Percentiles rank a stretch among this genome's conserved stretches.
Conservation (phyloP, 1,139 yeast genomes). For the Saccharomyces hybrid region DNA sequence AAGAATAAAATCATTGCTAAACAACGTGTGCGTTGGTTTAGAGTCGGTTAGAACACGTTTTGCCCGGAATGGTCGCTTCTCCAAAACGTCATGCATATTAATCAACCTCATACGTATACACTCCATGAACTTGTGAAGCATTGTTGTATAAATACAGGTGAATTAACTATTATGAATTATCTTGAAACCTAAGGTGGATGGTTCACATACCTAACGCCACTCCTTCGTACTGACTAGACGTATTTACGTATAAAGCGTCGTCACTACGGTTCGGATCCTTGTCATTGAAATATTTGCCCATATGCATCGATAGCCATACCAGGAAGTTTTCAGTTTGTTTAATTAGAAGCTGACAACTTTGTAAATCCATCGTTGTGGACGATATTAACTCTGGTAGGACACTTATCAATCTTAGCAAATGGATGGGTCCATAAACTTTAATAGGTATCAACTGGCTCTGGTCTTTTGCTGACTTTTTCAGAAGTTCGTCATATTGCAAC, state of each 20-base stretch:
- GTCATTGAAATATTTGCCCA: constrained; percentile 10
- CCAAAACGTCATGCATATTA: no score
- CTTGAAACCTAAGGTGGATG: background rate
- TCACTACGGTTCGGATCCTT: constrained; percentile 9
- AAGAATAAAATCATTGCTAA: no score
- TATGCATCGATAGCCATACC: constrained; percentile 23
- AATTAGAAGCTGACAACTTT: constrained; percentile 37
- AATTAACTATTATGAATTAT: background rate
- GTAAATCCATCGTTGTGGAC: constrained; percentile 74
- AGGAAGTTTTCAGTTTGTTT: constrained; percentile 24
- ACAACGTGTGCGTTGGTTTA: no score
- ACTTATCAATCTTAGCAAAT: constrained; percentile 63
- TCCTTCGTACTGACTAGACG: constrained; percentile 32
- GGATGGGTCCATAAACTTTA: constrained; percentile 69
- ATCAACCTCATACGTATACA: no score
- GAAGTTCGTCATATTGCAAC: constrained; percentile 61
- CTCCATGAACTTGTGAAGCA: background rate
- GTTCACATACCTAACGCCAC: constrained; percentile 29
- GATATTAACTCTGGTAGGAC: constrained; percentile 75
- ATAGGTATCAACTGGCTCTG: constrained; percentile 22
- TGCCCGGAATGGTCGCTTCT: no score
- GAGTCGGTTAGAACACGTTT: no score
- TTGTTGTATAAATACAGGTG: background rate
- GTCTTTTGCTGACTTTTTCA: constrained; percentile 18
- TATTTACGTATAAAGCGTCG: constrained; percentile 22